Evolutionary conservation across 768 basidiomycete species (phyloP), one percentile per base, ranked within the genome.

Genomic region (Cystoderma amianthinum): DNA sequence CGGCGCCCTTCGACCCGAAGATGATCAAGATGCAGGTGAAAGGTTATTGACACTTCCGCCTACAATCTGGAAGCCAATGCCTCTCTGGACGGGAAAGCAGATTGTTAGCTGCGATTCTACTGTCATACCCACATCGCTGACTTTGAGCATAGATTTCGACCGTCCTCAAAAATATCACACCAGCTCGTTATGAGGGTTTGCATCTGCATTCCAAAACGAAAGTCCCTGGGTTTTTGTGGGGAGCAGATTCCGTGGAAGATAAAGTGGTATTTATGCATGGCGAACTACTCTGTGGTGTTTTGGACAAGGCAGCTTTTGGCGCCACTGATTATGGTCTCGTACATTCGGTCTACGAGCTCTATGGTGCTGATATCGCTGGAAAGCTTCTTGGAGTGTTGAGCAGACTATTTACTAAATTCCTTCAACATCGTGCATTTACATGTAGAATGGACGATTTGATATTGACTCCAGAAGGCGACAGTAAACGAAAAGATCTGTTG

Each of bases 371-470:
- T 39, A 65, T 79, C 16, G 95, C 96, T 3, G 95, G 94, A 39
- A 82, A 82, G 54, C 79, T 99, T 11, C 82, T 99, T 15, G 91
- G 94, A 39, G 81, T 97, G 45, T 79, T 98, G 45, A 89, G 89
- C 57, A 83, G 96, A 41, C 68, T 98, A 22, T 92, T 99, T 64
- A 97, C 96, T 33, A 98, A 96, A 57, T 98, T 89, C 64, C 71
- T 99, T 41, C 95, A 98, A 53, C 89, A 92, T 53, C 86, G 93
- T 32, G 96, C 92, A 0, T 99, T 99, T 65, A 93, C 94, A 2
- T 99, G 96, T 64, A 82, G 96, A 15, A 97, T 98, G 90, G 96
- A 99, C 62, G 96, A 99, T 69, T 72, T 99, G 32, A 82, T 86
- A 39, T 70, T 99, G 37, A 97, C 93, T 5, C 74, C 79, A 0